Conservation (phyloP, 331 rosid genomes). For the Malus hybrid region DNA sequence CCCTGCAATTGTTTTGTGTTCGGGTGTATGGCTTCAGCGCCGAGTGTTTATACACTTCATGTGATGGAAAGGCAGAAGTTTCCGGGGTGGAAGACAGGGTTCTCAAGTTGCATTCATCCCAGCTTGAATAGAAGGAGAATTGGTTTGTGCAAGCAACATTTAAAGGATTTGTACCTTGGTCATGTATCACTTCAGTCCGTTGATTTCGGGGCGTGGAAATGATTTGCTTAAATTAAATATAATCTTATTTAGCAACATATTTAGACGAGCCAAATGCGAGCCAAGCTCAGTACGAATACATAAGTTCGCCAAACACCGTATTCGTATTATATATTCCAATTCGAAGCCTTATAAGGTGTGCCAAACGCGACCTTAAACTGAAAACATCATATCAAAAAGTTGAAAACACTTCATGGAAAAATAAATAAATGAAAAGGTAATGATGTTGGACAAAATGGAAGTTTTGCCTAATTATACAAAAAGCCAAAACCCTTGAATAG, state of each 20-base stretch:
- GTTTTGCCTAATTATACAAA: too few relatives aligned
- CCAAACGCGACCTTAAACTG: too few relatives aligned
- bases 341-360: too few relatives aligned
- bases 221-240: slow-evolving; percentile 4
- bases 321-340: too few relatives aligned
- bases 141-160: slow-evolving; percentile 75
- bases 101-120: slow-evolving; percentile 80
- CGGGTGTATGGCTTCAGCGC: slow-evolving; percentile 65
- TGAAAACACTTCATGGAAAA: too few relatives aligned
- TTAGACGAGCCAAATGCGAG: too few relatives aligned
- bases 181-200: slow-evolving; percentile 78
- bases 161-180: slow-evolving; percentile 73
- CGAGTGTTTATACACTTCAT: slow-evolving; percentile 68
- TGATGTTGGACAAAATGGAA: too few relatives aligned
- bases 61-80: slow-evolving; percentile 92
- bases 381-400: too few relatives aligned
- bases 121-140: slow-evolving; percentile 66
- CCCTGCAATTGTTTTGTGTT: slow-evolving; percentile 75
- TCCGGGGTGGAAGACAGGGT: slow-evolving; percentile 96
- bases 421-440: too few relatives aligned
- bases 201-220: slow-evolving; percentile 79
- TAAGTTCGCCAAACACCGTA: too few relatives aligned
- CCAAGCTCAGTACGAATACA: too few relatives aligned
- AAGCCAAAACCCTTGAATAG: too few relatives aligned
- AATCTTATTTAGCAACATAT: background rate